Evolutionary conservation across 2,329 filamentous ascomycete species (phyloP).

Genomic region (Endothia cerciana): DNA sequence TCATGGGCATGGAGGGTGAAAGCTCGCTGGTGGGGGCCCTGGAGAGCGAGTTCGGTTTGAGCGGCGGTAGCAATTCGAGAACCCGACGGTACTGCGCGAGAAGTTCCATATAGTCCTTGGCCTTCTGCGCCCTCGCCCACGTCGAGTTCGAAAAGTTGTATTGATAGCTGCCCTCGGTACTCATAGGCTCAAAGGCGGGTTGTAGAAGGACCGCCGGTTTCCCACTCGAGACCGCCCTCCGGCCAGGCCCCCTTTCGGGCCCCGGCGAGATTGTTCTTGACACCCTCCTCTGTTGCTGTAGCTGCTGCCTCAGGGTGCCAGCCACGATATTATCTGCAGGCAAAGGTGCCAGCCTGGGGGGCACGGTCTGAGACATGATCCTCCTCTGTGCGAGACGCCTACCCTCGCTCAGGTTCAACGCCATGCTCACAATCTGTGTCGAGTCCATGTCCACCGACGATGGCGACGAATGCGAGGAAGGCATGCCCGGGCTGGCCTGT

Average conservation of each 20-base stretch:
- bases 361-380: constrained; percentile 56
- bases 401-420: constrained; percentile 84
- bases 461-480: constrained; percentile 34
- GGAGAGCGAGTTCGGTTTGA: constrained; percentile 52
- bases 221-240: constrained; percentile 46
- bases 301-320: constrained; percentile 67
- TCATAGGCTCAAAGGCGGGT: constrained; percentile 48
- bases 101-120: constrained; percentile 82
- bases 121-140: constrained; percentile 79
- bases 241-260: constrained; percentile 47
- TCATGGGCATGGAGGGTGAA: constrained; percentile 44
- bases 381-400: constrained; percentile 66
- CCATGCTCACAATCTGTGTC: constrained; percentile 90
- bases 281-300: constrained; percentile 70
- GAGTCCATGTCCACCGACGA: constrained; percentile 70
- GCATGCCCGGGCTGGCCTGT: constrained; percentile 34
- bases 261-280: constrained; percentile 66
- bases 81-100: constrained; percentile 82
- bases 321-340: constrained; percentile 54
- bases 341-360: constrained; percentile 55
- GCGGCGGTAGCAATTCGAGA: constrained; percentile 75
- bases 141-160: constrained; percentile 81
- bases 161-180: constrained; percentile 52
- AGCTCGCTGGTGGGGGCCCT: constrained; percentile 47
- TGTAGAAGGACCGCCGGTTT: constrained; percentile 52